phyloP scores from a whole-genome alignment of 495 filamentous ascomycete genomes.

The Penicillium desertorum region DNA sequence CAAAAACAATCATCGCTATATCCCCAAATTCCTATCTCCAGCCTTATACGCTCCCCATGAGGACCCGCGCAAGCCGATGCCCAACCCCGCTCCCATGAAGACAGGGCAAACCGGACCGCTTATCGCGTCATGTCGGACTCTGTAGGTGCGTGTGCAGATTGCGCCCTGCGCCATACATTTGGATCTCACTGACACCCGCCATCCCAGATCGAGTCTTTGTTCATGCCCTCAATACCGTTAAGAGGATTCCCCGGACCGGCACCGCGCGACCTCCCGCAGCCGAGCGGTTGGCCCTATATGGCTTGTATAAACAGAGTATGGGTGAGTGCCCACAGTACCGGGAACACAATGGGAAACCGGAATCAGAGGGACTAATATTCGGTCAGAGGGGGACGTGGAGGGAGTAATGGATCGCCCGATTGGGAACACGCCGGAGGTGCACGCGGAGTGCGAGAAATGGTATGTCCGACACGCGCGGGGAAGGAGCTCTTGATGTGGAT shows the following conservation, averaged over 20 bases:
- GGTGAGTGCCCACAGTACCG: conserved; percentile 39
- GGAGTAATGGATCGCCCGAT: conserved; percentile 85
- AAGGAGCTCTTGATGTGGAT: background rate
- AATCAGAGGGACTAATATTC: conserved; percentile 8
- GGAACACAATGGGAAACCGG: background rate
- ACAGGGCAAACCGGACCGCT: conserved; percentile 29
- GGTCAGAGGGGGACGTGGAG: conserved; percentile 83
- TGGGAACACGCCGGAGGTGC: conserved; percentile 51
- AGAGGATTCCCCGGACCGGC: conserved; percentile 92
- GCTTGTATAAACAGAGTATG: conserved; percentile 98
- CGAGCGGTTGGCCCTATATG: conserved; percentile 89
- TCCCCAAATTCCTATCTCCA: background rate
- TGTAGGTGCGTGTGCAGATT: conserved; percentile 46
- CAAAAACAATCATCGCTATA: background rate
- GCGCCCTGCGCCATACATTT: background rate
- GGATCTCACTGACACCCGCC: background rate
- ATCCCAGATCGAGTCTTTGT: conserved; percentile 89
- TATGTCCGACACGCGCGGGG: conserved; percentile 27
- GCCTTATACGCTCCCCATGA: conserved; percentile 24
- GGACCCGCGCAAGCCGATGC: conserved; percentile 29
- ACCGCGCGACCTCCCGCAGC: conserved; percentile 80
- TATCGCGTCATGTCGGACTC: conserved; percentile 54
- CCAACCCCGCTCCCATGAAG: conserved; percentile 40
- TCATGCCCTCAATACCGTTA: conserved; percentile 97
- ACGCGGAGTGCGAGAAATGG: conserved; percentile 63